These are phyloP conservation scores for Pleurotus platypus DNA, from an alignment of 768 basidiomycete genomes.

Conservation along the genomic window DNA sequence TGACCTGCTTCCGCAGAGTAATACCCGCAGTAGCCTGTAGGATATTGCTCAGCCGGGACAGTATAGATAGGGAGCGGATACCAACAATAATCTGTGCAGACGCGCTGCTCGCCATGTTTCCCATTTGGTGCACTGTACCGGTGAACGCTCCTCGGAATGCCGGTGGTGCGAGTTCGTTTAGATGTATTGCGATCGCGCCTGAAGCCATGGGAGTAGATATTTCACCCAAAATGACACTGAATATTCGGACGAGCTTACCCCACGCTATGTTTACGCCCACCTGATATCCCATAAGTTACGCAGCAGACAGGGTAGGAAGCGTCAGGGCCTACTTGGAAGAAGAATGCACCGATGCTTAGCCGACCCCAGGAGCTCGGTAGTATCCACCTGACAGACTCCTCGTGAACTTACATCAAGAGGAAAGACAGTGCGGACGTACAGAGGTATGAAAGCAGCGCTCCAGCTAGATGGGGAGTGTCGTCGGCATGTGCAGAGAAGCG, in stretches of 20 bases:
- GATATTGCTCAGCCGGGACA: not conserved
- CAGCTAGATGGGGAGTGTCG: constrained; percentile 1
- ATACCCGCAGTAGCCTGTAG: constrained; percentile 11
- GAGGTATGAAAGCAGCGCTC: constrained; percentile 12
- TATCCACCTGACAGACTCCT: constrained; percentile 45
- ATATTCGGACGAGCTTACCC: constrained; percentile 27
- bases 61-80: not conserved
- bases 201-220: not conserved
- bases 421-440: constrained; percentile 5
- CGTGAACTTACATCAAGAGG: not conserved
- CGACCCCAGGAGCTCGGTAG: constrained; percentile 48
- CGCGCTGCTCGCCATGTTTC: constrained; percentile 33
- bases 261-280: constrained; percentile 69
- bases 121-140: constrained; percentile 63
- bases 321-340: constrained; percentile 24
- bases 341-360: constrained; percentile 65
- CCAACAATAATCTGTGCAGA: constrained; percentile 14
- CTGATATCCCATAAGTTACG: constrained; percentile 23
- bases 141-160: constrained; percentile 67
- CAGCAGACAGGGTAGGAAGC: not conserved
- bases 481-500: not conserved
- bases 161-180: constrained; percentile 62
- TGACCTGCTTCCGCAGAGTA: constrained; percentile 6
- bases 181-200: constrained; percentile 43
- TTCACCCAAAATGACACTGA: not conserved